phyloP scores from a whole-genome alignment of 495 filamentous ascomycete genomes.

The Hyaloscypha hepaticicola region DNA sequence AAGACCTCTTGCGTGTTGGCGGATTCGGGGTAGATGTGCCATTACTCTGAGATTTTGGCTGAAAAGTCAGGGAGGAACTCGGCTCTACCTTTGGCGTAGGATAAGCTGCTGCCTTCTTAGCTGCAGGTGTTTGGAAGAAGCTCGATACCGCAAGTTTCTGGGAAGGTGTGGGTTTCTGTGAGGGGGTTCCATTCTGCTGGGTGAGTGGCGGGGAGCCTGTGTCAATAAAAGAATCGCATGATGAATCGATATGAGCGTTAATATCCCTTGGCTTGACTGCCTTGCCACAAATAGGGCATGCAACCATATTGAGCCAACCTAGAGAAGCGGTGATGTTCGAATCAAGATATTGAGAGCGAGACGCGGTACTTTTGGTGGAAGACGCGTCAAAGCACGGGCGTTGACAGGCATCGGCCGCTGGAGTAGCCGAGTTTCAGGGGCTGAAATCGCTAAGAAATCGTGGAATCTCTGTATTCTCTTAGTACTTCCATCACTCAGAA shows the following conservation, averaged over 20 bases:
- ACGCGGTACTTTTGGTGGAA: neutral
- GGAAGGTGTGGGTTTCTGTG: constrained; percentile 38
- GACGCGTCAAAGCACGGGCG: neutral
- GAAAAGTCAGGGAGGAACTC: constrained; percentile 17
- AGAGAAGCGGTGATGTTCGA: neutral
- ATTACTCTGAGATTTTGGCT: constrained; percentile 22
- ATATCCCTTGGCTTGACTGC: constrained; percentile 73
- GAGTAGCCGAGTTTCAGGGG: neutral
- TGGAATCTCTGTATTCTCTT: too few species aligned
- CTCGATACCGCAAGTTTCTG: constrained; percentile 52
- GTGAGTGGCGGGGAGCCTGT: constrained; percentile 37
- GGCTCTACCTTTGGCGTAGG: constrained; percentile 30
- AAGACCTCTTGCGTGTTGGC: constrained; percentile 27
- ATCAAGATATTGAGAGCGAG: neutral
- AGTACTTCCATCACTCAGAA: too few species aligned
- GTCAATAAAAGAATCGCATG: constrained; percentile 63
- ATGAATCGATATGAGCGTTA: constrained; percentile 88
- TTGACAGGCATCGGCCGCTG: neutral
- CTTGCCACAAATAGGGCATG: constrained; percentile 84
- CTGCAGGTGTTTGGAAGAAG: constrained; percentile 76
- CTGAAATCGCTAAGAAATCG: neutral
- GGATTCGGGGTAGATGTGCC: constrained; percentile 4
- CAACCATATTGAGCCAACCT: constrained; percentile 56
- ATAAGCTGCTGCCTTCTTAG: constrained; percentile 48
- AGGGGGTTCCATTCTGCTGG: constrained; percentile 45